Evolutionary conservation across 805 yeast genomes (phyloP).

Genomic region (Phaffomyces opuntiae): DNA sequence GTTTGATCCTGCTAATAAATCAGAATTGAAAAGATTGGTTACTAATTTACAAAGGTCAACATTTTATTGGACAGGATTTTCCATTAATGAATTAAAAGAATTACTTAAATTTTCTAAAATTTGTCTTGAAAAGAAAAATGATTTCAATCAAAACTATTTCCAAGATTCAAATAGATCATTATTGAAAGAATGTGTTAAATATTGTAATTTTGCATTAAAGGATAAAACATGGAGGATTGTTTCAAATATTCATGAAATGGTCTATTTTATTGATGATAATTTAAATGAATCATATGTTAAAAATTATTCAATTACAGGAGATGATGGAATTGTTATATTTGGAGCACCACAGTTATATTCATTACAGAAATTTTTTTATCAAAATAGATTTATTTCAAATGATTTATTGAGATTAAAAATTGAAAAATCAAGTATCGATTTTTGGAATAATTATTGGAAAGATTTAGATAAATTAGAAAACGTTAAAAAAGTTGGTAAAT

Average conservation of each 20-base stretch:
- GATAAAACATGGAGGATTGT: constrained; percentile 53
- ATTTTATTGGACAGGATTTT: constrained; percentile 71
- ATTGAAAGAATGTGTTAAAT: constrained; percentile 36
- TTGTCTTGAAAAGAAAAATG: constrained; percentile 33
- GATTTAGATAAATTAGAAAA: constrained; percentile 29
- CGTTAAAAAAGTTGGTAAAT: constrained; percentile 31
- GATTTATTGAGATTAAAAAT: constrained; percentile 29
- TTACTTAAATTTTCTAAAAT: constrained; percentile 41
- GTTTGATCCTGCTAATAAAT: constrained; percentile 56
- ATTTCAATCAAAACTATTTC: constrained; percentile 25
- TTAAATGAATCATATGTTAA: constrained; percentile 35
- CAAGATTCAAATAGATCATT: constrained; percentile 32
- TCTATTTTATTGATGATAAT: constrained; percentile 37
- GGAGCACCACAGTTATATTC: constrained; percentile 55
- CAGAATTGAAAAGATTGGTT: constrained; percentile 48
- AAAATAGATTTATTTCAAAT: constrained; percentile 36
- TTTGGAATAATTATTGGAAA: constrained; percentile 52
- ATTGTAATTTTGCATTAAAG: constrained; percentile 41
- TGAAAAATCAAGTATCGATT: constrained; percentile 29
- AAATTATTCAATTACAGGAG: constrained; percentile 38
- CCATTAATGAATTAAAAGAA: constrained; percentile 48
- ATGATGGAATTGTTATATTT: constrained; percentile 33
- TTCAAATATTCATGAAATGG: constrained; percentile 60
- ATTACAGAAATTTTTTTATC: constrained; percentile 46
- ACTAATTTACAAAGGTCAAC: constrained; percentile 60